Conservation (phyloP, 805 yeast genomes). For the Blastobotrys americana region DNA sequence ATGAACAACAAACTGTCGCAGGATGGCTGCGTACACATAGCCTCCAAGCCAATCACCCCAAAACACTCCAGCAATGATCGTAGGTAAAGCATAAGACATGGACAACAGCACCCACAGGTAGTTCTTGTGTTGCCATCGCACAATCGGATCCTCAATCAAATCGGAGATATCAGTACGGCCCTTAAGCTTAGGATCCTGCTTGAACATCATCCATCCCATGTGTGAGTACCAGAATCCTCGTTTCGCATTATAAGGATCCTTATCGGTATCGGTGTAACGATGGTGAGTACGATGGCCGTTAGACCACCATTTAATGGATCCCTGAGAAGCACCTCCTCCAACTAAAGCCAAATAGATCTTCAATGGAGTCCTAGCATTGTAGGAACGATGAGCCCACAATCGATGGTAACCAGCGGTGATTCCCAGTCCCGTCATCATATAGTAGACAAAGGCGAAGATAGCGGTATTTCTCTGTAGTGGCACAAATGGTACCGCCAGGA, state of each 20-base stretch:
- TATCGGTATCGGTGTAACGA: slow-evolving; percentile 77
- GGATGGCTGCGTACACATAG: slow-evolving; percentile 66
- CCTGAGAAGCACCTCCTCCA: slow-evolving; percentile 70
- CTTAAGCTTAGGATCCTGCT: slow-evolving; percentile 59
- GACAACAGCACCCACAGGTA: slow-evolving; percentile 48
- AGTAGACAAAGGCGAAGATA: slow-evolving; percentile 46
- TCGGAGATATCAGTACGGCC: slow-evolving; percentile 61
- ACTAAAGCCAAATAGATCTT: slow-evolving; percentile 47
- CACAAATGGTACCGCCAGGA: slow-evolving; percentile 36
- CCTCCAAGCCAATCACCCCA: slow-evolving; percentile 80
- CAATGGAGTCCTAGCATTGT: slow-evolving; percentile 40
- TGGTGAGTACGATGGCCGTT: slow-evolving; percentile 85
- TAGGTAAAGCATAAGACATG: slow-evolving; percentile 57
- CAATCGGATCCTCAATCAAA: slow-evolving; percentile 49
- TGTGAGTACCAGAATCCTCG: slow-evolving; percentile 78
- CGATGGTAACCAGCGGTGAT: slow-evolving; percentile 83
- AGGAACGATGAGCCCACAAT: slow-evolving; percentile 59
- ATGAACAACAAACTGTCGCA: slow-evolving; percentile 66
- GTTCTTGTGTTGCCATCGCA: slow-evolving; percentile 65
- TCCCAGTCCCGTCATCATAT: slow-evolving; percentile 56
- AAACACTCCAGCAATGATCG: slow-evolving; percentile 51
- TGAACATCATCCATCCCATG: slow-evolving; percentile 77
- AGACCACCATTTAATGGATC: slow-evolving; percentile 74
- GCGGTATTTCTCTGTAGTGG: slow-evolving; percentile 47
- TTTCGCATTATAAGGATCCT: slow-evolving; percentile 80